Base-by-base conservation (phyloP, 2,329 filamentous ascomycete genomes). In the Pleomassaria siparia region DNA sequence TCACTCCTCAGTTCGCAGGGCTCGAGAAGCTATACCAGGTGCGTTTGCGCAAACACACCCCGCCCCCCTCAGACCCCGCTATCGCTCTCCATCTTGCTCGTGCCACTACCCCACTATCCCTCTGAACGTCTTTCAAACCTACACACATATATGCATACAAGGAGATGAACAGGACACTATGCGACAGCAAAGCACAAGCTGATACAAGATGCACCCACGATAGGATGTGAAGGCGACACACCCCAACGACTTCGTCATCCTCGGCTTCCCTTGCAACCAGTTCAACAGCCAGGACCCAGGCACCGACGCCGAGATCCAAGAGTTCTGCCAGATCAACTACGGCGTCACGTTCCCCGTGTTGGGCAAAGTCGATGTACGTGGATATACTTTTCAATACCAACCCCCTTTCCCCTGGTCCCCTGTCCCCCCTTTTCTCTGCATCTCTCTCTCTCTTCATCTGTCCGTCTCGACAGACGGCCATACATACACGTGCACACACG, bases 211-310 rank as follows among this genome's bases (percentile, higher is more conserved):
- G n/a, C 35, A 20, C n/a, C n/a, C n/a, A 22, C 3, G 9, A 30
- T 39, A 55, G 65, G 73, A 76, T 43, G 64, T 96, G 68, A 84
- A 83, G 61, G 78, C 78, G 58, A 79, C 83, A 65, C 77, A 95
- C 78, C 81, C 79, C 25, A n/a, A n/a, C n/a, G 81, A 91, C 66
- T 94, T 99, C 71, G 80, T 84, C 65, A 84, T 99, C 75, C 81
- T 99, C 67, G 94, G 91, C 63, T 97, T 99, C 77, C 94, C 94
- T 48, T 97, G 92, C 85, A 99, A 97, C 81, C 94, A 99, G 76
- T 99, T 99, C 74, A 89, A 86, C 66, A 74, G 76, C 59, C 94
- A 99, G 75, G 94, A 97, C 69, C 92, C 92, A 24, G 91, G 89
- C 64, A 80, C 75, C 12, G 77, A 85, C 32, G 74, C 78, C 8